Conservation (phyloP, 2,329 filamentous ascomycete genomes). For the Hypoxylon rubiginosum region DNA sequence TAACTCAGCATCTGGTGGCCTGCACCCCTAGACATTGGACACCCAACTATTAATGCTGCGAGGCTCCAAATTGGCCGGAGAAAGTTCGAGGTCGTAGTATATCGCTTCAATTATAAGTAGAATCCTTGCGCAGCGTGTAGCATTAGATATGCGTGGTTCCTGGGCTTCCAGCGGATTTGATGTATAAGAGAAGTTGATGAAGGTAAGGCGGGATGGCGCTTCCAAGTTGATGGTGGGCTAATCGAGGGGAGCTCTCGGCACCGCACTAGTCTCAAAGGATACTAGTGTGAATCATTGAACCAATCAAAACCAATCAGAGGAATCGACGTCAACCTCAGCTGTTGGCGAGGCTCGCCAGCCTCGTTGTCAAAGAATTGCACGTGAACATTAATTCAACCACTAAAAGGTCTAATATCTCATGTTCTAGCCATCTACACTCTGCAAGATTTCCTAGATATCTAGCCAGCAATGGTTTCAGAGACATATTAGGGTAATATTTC, state of each 20-base stretch:
- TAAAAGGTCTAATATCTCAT: not conserved
- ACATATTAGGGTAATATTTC: not conserved
- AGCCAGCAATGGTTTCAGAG: not conserved
- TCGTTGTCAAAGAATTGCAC: not conserved
- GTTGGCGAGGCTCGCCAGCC: slow-evolving; percentile 30
- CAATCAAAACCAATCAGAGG: no score
- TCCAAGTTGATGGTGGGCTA: slow-evolving; percentile 4
- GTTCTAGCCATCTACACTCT: not conserved
- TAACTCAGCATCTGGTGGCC: slow-evolving; percentile 18
- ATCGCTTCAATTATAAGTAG: not conserved
- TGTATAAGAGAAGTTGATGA: slow-evolving; percentile 19
- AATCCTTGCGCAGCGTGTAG: not conserved
- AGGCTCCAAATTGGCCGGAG: slow-evolving; percentile 3
- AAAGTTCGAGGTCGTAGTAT: slow-evolving; percentile 11
- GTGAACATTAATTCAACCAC: slow-evolving; percentile 13
- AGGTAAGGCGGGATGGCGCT: slow-evolving; percentile 3
- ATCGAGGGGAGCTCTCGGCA: no score
- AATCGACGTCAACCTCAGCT: slow-evolving; percentile 15
- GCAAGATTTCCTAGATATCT: not conserved
- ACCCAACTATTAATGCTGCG: slow-evolving; percentile 5
- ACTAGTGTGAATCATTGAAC: slow-evolving; percentile 8
- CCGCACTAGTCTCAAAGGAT: slow-evolving; percentile 7
- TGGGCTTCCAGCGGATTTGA: slow-evolving; percentile 15
- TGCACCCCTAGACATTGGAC: slow-evolving; percentile 10
- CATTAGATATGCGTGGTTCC: slow-evolving; percentile 15